Evolutionary conservation across 176 grass and related monocot species (phyloP).

Genomic region (sorghum (Sorghum bicolor)): Sorghum_bicolor_NCBIv3 NC_012872.2:5194501-5195000

Average conservation of each 20-base stretch:
- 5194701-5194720: not conserved
- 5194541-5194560: not conserved
- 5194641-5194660: slow-evolving; percentile 6
- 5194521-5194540: slow-evolving; percentile 17
- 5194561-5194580: not conserved
- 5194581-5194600: not conserved
- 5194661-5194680: slow-evolving; percentile 8
- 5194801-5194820: slow-evolving; percentile 17
- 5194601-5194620: not conserved
- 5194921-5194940: not conserved
- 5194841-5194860: not conserved
- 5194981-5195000: not conserved
- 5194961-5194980: not conserved
- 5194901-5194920: not conserved
- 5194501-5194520: not conserved
- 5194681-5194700: not conserved
- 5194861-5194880: no score
- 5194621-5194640: not conserved
- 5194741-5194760: slow-evolving; percentile 6
- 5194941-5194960: not conserved
- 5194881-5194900: not conserved
- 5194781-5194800: slow-evolving; percentile 28
- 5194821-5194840: not conserved
- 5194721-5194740: not conserved
- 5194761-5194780: slow-evolving; percentile 12